Base-by-base conservation (phyloP, 2,329 filamentous ascomycete genomes). In the Venturia carpophila region DNA sequence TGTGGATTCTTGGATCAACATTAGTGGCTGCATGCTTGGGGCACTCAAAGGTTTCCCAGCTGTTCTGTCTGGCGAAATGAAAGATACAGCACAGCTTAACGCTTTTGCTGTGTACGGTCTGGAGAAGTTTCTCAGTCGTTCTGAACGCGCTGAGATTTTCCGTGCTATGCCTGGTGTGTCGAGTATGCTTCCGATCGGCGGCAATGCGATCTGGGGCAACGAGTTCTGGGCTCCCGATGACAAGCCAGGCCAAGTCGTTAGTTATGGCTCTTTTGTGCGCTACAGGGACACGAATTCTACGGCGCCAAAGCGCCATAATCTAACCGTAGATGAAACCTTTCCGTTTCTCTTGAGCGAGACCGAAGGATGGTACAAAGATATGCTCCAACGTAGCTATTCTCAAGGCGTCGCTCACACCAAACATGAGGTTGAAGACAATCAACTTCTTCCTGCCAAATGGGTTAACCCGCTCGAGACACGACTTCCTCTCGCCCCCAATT, bases 1-100 rank as follows among this genome's bases (percentile, higher is more conserved):
- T 72, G 82, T 99, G 63, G 94, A 95, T 69, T 89, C 91, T 2
- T 99, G 95, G 92, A 95, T 99, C 79, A 99, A 99, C 74, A 92
- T 99, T 71, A 94, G 90, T 69, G 94, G 94, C 6, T 99, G 93
- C 76, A 97, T 99, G 93, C 86, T 99, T 6, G 94, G 94, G 17
- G 92, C 94, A 1, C 82, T 92, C 66, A 99, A 99, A 78, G 93
- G 90, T 66, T 79, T 97, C 43, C 90, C 94, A 0, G 93, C 94
- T 0, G 84, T 97, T 0, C 80, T 99, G 1, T 97, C 92, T 0
- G 94, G 94, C 39, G 94, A 99, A 76, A 99, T 99, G 94, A 91
- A 93, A 69, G 94, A 99, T 72, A 99, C 94, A 0, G 94, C 93
- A 0, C 94, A 97, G 75, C 84, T 99, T 27, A 97, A 97, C 71